Evolutionary conservation across 192 early-diverging fungal species (phyloP), one percentile per base, ranked within the genome.

Genomic region (Backusella liffmaniae): DNA sequence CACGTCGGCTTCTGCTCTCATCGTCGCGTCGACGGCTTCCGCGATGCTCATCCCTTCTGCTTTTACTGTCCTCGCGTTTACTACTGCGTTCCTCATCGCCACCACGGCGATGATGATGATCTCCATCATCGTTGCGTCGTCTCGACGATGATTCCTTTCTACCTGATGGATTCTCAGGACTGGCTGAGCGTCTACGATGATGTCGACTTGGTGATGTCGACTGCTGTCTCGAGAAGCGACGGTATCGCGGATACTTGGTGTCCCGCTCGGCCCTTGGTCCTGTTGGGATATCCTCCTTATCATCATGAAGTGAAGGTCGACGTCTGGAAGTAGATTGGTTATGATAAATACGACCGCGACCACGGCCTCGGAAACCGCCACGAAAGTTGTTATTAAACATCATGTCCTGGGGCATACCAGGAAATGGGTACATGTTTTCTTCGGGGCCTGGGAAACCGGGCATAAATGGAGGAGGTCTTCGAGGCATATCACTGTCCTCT

Each of bases 261-360:
- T 72, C 76, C 12, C 71, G 62, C 0, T 80, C 79, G 15, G 79
- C 69, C 5, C 79, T 71, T 23, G 79, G 79, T 0, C 73, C 79
- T 12, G 79, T 80, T 1, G 79, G 79, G 21, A 80, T 75, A n/a
- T 65, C 37, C 35, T 35, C 51, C 10, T 46, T 49, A 9, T 42
- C 23, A 35, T 59, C 41, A 65, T 39, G 53, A 32, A 26, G 29
- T 32, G 65, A 42, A 10, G 37, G 37, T 26, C 44, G 29, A 49
- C 73, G 70, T 73, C 74, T 46, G 39, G 23, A 41, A 34, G 18
- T 51, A n/a, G 21, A 51, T 56, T 56, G 46, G 26, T 13, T 62
- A 16, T 73, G 62, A 42, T 66, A 46, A 0, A 74, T 74, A 41
- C 79, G 74, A 29, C 73, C 66, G 9, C 77, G 39, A 29, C 69